Conservation (phyloP, 2,329 filamentous ascomycete species). For the Colletotrichum lindemuthianum region DNA sequence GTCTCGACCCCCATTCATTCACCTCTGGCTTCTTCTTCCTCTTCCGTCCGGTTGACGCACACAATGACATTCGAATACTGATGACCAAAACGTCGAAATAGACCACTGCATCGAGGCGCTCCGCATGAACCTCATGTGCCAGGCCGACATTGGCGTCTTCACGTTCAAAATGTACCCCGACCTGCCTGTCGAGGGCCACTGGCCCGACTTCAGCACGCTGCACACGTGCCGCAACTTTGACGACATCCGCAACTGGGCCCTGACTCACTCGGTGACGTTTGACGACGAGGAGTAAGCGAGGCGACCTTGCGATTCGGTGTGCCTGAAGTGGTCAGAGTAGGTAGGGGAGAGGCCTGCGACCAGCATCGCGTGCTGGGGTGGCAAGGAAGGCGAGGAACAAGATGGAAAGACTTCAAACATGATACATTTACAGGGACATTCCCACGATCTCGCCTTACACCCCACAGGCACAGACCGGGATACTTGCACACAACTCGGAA, state of each 20-base stretch:
- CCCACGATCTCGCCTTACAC: neutral
- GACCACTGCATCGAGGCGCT: slow-evolving; percentile 66
- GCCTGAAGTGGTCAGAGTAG: no score
- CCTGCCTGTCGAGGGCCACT: slow-evolving; percentile 56
- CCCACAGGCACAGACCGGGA: neutral
- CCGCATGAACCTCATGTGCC: slow-evolving; percentile 63
- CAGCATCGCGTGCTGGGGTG: no score
- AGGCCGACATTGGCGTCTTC: slow-evolving; percentile 64
- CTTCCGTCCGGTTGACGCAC: slow-evolving; percentile 11
- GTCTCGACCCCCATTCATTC: neutral
- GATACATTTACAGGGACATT: no score
- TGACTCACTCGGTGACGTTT: slow-evolving; percentile 59
- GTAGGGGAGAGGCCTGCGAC: no score
- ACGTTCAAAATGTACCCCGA: slow-evolving; percentile 61
- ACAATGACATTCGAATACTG: neutral
- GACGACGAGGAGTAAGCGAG: slow-evolving; percentile 51
- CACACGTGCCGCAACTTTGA: slow-evolving; percentile 66
- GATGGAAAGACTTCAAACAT: no score
- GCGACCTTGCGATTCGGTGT: no score
- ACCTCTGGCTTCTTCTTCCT: neutral
- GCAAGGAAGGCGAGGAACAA: no score
- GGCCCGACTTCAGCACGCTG: slow-evolving; percentile 64
- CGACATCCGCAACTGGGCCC: slow-evolving; percentile 60
- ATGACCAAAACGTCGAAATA: slow-evolving; percentile 28
- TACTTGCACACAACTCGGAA: neutral